phyloP scores from a whole-genome alignment of 805 yeast species.

The Kluyveromyces starmeri region DNA sequence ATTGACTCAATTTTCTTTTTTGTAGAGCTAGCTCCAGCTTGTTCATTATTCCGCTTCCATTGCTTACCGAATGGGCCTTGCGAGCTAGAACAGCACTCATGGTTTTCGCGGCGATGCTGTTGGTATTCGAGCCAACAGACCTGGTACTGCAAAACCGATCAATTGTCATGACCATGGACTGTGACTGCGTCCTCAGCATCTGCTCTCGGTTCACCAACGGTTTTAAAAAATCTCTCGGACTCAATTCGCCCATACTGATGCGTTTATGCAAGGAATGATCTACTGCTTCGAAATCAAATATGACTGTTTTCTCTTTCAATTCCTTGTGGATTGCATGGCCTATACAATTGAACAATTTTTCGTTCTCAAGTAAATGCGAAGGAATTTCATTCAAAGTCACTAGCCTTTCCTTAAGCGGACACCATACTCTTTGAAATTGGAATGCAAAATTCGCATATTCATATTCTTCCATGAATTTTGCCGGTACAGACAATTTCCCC shows the following conservation, averaged over 20 bases:
- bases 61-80: constrained; percentile 3
- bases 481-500: constrained; percentile 50
- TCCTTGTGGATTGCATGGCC: constrained; percentile 28
- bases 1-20: constrained; percentile 15
- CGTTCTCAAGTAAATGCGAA: constrained; percentile 21
- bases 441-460: constrained; percentile 69
- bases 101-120: not conserved
- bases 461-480: constrained; percentile 50
- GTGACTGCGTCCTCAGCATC: constrained; percentile 19
- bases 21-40: constrained; percentile 17
- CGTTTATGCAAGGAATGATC: constrained; percentile 40
- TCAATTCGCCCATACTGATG: constrained; percentile 57
- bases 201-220: constrained; percentile 28
- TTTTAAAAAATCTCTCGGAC: constrained; percentile 42
- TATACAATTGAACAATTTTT: constrained; percentile 31
- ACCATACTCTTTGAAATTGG: constrained; percentile 75
- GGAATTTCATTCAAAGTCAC: constrained; percentile 54
- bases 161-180: constrained; percentile 8
- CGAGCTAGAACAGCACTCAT: constrained; percentile 7
- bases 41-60: constrained; percentile 1
- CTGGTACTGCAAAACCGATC: constrained; percentile 17
- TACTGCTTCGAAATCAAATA: constrained; percentile 27
- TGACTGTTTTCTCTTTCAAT: constrained; percentile 12
- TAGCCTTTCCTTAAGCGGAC: constrained; percentile 45
- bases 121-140: not conserved